phyloP scores from a whole-genome alignment of 441 rosid genomes.

The Populus tomentosa region DNA sequence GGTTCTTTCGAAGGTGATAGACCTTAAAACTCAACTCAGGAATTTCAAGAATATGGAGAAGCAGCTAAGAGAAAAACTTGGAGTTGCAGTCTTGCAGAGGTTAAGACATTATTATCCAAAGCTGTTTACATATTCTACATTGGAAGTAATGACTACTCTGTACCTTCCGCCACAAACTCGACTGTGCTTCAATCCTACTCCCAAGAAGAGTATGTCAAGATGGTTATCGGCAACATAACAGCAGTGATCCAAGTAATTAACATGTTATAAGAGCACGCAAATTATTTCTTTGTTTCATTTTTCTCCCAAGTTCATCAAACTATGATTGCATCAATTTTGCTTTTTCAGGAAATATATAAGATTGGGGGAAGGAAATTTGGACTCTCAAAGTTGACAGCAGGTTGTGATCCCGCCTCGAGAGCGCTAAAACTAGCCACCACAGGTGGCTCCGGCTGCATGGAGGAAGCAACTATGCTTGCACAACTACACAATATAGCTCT shows the following conservation, averaged over 20 bases:
- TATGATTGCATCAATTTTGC: not conserved
- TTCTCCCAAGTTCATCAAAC: not conserved
- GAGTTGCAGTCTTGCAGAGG: not conserved
- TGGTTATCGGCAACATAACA: slow-evolving; percentile 43
- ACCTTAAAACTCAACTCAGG: slow-evolving; percentile 18
- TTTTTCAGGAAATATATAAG: slow-evolving; percentile 7
- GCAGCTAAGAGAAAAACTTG: slow-evolving; percentile 13
- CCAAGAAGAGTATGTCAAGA: slow-evolving; percentile 7
- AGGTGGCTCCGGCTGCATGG: slow-evolving; percentile 20
- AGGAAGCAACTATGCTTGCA: slow-evolving; percentile 7
- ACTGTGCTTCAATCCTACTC: not conserved
- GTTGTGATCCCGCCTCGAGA: slow-evolving; percentile 10
- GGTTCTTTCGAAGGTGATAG: slow-evolving; percentile 1
- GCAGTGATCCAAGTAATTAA: slow-evolving; percentile 28
- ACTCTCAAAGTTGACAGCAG: not conserved
- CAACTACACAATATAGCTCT: too few relatives aligned
- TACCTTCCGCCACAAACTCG: not conserved
- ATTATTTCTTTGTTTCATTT: not conserved
- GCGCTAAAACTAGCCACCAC: not conserved
- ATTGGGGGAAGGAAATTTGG: slow-evolving; percentile 11
- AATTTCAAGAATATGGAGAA: slow-evolving; percentile 18
- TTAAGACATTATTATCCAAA: slow-evolving; percentile 7
- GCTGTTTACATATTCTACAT: slow-evolving; percentile 24
- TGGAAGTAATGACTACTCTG: slow-evolving; percentile 25
- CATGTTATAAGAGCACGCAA: not conserved